Evolutionary conservation across 495 filamentous ascomycete genomes (phyloP).

Genomic region (Trichocladium antarcticum): DNA sequence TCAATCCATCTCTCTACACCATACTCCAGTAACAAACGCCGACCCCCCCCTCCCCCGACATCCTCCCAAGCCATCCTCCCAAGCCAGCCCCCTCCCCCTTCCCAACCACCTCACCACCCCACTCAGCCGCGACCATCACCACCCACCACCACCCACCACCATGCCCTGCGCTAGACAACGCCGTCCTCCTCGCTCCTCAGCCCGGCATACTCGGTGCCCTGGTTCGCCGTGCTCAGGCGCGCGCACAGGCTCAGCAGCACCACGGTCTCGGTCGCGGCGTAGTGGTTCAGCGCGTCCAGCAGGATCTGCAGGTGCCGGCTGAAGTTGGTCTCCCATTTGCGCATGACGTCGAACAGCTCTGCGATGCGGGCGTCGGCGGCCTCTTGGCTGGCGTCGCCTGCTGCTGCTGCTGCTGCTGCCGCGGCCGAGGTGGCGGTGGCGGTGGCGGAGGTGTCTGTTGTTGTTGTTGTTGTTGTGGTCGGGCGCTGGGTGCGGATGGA

Average conservation of each 20-base stretch:
- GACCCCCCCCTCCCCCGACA: background rate
- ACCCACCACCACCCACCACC: background rate
- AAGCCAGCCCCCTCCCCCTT: background rate
- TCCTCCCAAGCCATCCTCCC: background rate
- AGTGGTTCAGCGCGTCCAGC: constrained; percentile 88
- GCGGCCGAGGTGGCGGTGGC: background rate
- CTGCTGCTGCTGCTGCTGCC: background rate
- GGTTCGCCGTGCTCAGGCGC: constrained; percentile 60
- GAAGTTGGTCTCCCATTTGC: constrained; percentile 87
- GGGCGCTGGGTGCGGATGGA: constrained; percentile 17
- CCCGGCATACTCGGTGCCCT: constrained; percentile 49
- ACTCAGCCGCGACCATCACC: no score
- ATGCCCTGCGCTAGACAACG: background rate
- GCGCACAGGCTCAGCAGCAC: constrained; percentile 80
- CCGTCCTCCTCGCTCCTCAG: constrained; percentile 37
- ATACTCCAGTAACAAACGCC: background rate
- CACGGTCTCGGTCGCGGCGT: constrained; percentile 93
- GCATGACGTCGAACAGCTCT: constrained; percentile 73
- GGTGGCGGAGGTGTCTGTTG: constrained; percentile 3
- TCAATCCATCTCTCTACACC: background rate
- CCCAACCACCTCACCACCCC: no score
- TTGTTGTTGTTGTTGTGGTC: background rate
- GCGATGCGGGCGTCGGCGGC: constrained; percentile 41
- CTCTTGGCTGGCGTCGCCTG: background rate
- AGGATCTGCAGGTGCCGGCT: constrained; percentile 80